Percentiles rank a stretch among this genome's conserved stretches.
These are phyloP conservation scores for Capsella bursapastoris DNA, from an alignment of 345 rosid species.

Conservation along the genomic window DNA sequence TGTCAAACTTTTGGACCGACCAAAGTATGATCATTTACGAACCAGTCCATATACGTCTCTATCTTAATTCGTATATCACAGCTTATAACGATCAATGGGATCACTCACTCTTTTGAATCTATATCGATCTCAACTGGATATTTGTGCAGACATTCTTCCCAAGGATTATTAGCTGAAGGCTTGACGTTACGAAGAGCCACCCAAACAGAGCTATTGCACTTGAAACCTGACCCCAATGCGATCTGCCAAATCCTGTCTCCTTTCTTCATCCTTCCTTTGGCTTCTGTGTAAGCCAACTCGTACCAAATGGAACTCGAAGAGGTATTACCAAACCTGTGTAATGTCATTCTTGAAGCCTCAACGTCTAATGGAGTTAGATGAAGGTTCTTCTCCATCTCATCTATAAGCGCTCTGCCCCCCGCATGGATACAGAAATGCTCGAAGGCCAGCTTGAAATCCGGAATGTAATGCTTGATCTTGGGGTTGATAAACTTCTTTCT, in stretches of 20 bases:
- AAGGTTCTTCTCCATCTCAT: slow-evolving; percentile 62
- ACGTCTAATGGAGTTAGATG: slow-evolving; percentile 55
- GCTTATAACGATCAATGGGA: not conserved
- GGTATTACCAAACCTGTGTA: slow-evolving; percentile 66
- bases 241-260: slow-evolving; percentile 70
- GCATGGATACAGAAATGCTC: slow-evolving; percentile 76
- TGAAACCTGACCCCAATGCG: slow-evolving; percentile 71
- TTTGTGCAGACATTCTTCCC: slow-evolving; percentile 52
- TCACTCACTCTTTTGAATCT: slow-evolving; percentile 16
- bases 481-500: slow-evolving; percentile 53
- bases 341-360: slow-evolving; percentile 73
- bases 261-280: slow-evolving; percentile 61
- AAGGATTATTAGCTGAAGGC: slow-evolving; percentile 53
- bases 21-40: not conserved
- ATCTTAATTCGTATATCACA: not conserved
- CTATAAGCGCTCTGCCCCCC: slow-evolving; percentile 64
- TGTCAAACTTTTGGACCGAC: slow-evolving; percentile 2
- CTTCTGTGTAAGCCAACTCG: slow-evolving; percentile 60
- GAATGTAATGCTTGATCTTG: slow-evolving; percentile 48
- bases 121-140: slow-evolving; percentile 48
- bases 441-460: slow-evolving; percentile 65
- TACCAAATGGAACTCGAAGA: slow-evolving; percentile 71
- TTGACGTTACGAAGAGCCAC: slow-evolving; percentile 46
- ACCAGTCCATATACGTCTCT: slow-evolving; percentile 7
- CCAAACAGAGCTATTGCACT: slow-evolving; percentile 69